Base-by-base conservation (phyloP, 2,329 filamentous ascomycete genomes). In the Neofusicoccum ribis region DNA sequence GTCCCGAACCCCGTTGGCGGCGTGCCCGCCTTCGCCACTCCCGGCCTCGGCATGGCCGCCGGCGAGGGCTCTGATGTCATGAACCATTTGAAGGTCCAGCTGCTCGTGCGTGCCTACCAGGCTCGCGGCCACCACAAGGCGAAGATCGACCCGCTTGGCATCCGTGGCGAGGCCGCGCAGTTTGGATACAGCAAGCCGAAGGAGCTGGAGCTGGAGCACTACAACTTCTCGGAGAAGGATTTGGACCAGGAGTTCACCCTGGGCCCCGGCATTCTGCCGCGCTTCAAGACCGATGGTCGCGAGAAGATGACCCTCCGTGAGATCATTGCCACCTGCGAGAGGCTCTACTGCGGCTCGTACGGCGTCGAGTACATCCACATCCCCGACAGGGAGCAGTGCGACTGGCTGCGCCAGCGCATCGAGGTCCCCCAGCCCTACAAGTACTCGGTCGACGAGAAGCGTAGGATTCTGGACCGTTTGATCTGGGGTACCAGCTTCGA, bases 401-500 rank as follows among this genome's bases (percentile, higher is more conserved):
- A 99, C 82, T 99, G 95, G 95, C 88, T 99, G 68, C 89, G 95
- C 73, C 91, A 97, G 81, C 92, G 95, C 69, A 86, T 98, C 72
- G 95, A 99, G 83, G 90, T 98, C 60, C 94, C 94, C 51, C 87
- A 90, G 72, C 93, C 95, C 12, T 99, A 96, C 87, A 96, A 96
- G 80, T 98, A 97, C 84, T 96, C 92, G 0, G 90, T 97, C 67
- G 95, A 98, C 74, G 95, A 99, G 86, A 99, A 99, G 88, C 91
- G 95, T 76, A 89, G 95, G 71, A 97, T 99, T 72, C 86, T 99
- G 70, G 95, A 99, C 82, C 92, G 95, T 76, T 85, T 99, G 70
- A 99, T 99, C 79, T 99, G 95, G 95, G 94, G 92, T 78, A 96
- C 93, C 69, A 97, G 92, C 81, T 99, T 99, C 79, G 95, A 99